Percentiles rank a stretch among this genome's conserved stretches.
phyloP scores from a whole-genome alignment of 805 yeast genomes.

The Cyberlindnera japonica region DNA sequence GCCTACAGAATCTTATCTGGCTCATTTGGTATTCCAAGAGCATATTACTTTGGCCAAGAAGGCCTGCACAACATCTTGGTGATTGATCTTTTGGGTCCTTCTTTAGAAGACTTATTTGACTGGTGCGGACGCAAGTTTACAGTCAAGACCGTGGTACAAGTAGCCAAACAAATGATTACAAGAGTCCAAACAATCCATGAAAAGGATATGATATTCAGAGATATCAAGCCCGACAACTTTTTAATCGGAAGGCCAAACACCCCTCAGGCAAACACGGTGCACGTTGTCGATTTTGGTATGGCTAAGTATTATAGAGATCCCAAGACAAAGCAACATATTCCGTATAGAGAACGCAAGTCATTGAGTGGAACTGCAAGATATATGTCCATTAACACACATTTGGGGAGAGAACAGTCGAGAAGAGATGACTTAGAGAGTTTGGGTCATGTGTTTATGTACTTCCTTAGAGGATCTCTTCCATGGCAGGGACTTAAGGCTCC shows the following conservation, averaged over 20 bases:
- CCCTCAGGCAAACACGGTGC: conserved; percentile 78
- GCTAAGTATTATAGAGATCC: conserved; percentile 98
- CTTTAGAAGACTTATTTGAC: conserved; percentile 92
- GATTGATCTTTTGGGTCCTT: conserved; percentile 92
- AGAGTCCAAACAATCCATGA: conserved; percentile 85
- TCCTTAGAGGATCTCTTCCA: conserved; percentile 89
- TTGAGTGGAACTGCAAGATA: conserved; percentile 98
- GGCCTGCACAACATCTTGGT: conserved; percentile 94
- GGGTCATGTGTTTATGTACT: conserved; percentile 96
- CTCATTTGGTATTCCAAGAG: conserved; percentile 83
- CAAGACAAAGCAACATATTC: conserved; percentile 90
- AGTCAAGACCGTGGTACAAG: conserved; percentile 86
- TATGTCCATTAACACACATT: conserved; percentile 95
- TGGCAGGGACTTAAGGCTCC: conserved; percentile 99
- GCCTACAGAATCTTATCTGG: conserved; percentile 88
- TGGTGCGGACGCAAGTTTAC: conserved; percentile 95
- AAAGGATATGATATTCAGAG: conserved; percentile 89
- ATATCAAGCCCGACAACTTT: conserved; percentile 96
- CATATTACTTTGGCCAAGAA: conserved; percentile 98
- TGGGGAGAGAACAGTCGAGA: conserved; percentile 95
- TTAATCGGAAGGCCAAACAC: conserved; percentile 86
- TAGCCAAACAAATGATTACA: conserved; percentile 90
- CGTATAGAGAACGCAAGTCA: conserved; percentile 93
- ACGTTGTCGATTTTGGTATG: conserved; percentile 97
- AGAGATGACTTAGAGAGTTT: conserved; percentile 95